Base-by-base conservation (phyloP, 768 basidiomycete genomes). In the Naganishia vaughanmartiniae region DNA sequence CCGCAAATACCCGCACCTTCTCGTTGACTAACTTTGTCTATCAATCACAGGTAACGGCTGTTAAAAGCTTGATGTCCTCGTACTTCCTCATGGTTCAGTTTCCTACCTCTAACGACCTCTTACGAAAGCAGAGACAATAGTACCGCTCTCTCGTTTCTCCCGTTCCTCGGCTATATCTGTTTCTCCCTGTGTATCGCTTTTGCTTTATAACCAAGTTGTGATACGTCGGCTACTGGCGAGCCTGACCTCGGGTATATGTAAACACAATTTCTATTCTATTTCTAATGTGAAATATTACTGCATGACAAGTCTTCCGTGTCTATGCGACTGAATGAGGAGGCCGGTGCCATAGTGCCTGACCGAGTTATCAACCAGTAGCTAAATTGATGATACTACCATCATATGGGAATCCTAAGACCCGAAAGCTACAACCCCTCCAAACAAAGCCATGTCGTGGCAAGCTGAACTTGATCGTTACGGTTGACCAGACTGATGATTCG, bases 101-200 rank as follows among this genome's bases (percentile, higher is more conserved):
- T 51, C 48, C 60, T 26, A 58, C 60, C 42, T 63, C 46, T 63
- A 63, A 63, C 60, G 60, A 63, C 24, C 60, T 45, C 12, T 51
- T 45, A 45, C 60, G 24, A 42, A 9, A 3, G 2, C 42, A 15
- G 39, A 30, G 42, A 63, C 39, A 42, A 42, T 45, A 42, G 60
- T 42, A 11, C n/a, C 42, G 15, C 42, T 30, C 39, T 45, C 60
- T 58, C 26, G 12, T 28, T 63, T 26, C 42, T 24, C 28, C 21
- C 21, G 46, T 10, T 26, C 46, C 39, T 9, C 36, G 21, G 7
- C 15, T 42, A 7, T 46, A 26, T 42, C 42, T 42, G 12, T 42
- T 28, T 45, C 24, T 45, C 24, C 24, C 42, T n/a, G 14, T 63
- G 60, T 63, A 63, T 63, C 60, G 42, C n/a, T 63, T 26, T 2